Evolutionary conservation across 495 filamentous ascomycete genomes (phyloP).

Genomic region (Thermothielavioides terrestris): DNA sequence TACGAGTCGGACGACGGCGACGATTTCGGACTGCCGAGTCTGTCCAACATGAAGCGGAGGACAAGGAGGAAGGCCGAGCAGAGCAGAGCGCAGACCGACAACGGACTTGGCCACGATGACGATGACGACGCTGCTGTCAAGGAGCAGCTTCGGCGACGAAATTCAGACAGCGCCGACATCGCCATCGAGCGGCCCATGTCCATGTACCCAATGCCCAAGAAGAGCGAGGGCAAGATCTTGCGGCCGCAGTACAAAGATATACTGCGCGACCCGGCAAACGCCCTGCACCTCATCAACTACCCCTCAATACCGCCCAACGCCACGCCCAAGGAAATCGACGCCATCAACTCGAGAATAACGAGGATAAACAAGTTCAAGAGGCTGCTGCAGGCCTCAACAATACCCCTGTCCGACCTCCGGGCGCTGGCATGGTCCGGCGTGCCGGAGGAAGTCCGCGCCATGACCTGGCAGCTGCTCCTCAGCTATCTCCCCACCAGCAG

Average conservation of each 20-base stretch:
- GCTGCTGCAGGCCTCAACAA: slow-evolving; percentile 82
- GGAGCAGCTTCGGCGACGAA: slow-evolving; percentile 24
- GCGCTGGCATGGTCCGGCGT: slow-evolving; percentile 87
- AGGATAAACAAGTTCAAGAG: slow-evolving; percentile 98
- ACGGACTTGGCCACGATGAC: slow-evolving; percentile 4
- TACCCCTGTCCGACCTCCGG: slow-evolving; percentile 74
- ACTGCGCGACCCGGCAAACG: slow-evolving; percentile 88
- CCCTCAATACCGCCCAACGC: slow-evolving; percentile 66
- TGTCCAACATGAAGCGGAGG: slow-evolving; percentile 77
- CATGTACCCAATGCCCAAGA: slow-evolving; percentile 78
- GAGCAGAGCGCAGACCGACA: slow-evolving; percentile 15
- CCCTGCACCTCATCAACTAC: slow-evolving; percentile 87
- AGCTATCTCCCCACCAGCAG: slow-evolving; percentile 93
- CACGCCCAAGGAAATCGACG: slow-evolving; percentile 73
- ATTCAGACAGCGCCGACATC: slow-evolving; percentile 80
- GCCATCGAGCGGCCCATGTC: slow-evolving; percentile 83
- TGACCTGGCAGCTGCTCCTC: slow-evolving; percentile 95
- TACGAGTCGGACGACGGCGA: slow-evolving; percentile 76
- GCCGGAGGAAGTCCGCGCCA: slow-evolving; percentile 88
- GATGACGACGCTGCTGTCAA: slow-evolving; percentile 12
- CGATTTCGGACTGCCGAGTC: slow-evolving; percentile 86
- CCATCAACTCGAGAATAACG: slow-evolving; percentile 76
- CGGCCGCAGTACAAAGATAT: slow-evolving; percentile 97
- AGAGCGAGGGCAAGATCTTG: slow-evolving; percentile 85
- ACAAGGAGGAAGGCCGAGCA: slow-evolving; percentile 44